Conservation (phyloP, 1,284 basidiomycete species). For the Bothia castanella region DNA sequence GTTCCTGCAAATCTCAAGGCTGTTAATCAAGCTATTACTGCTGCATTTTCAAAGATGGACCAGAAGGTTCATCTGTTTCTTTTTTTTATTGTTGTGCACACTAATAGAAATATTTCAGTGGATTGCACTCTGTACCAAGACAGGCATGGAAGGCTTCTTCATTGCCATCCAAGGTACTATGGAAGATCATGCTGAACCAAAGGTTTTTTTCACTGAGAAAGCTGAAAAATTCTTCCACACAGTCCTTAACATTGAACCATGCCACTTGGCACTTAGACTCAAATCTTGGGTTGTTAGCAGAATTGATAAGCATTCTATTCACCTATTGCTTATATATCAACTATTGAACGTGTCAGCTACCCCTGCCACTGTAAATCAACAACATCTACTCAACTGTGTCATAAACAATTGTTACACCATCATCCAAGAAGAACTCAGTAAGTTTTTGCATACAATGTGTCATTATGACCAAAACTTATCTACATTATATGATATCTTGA, state of each 20-base stretch:
- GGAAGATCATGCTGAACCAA: not conserved
- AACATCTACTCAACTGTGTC: too few relatives aligned
- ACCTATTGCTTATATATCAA: too few relatives aligned
- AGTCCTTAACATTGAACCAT: not conserved
- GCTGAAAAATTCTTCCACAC: not conserved
- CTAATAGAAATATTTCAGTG: conserved; percentile 1
- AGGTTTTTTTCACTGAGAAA: not conserved
- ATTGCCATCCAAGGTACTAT: not conserved
- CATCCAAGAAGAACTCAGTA: too few relatives aligned
- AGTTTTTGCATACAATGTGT: too few relatives aligned
- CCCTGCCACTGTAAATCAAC: too few relatives aligned
- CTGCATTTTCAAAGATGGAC: conserved; percentile 4
- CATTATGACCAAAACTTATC: too few relatives aligned
- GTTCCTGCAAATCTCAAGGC: not conserved
- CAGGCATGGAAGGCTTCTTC: conserved; percentile 6
- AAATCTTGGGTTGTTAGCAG: not conserved
- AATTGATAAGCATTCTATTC: too few relatives aligned
- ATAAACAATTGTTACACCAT: too few relatives aligned
- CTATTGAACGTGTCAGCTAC: too few relatives aligned
- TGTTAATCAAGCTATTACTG: not conserved
- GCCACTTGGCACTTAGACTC: not conserved
- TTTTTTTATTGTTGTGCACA: too few relatives aligned
- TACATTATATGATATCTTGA: too few relatives aligned
- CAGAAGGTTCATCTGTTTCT: not conserved
- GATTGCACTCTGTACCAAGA: not conserved